Evolutionary conservation across 345 rosid genomes (phyloP), one percentile per base, ranked within the genome.

Genomic region (Populus pruinosa): DNA sequence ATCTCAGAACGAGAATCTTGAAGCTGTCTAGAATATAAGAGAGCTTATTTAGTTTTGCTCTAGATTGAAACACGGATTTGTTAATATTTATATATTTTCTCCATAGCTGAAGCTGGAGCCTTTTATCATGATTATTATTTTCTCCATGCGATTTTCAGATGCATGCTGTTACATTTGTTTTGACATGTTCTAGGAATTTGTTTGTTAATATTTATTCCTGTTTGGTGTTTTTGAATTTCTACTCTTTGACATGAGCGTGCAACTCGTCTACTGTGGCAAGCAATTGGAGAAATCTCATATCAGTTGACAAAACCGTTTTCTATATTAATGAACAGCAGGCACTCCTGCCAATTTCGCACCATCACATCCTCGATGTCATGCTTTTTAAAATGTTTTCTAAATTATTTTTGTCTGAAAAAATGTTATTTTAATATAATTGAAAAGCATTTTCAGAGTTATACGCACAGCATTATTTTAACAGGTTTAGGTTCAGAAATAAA

Each of bases 1-100:
- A 86, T 92, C 83, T 93, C 98, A 5, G 73, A 89, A 78, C 87
- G 87, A 59, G 81, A 89, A 71, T 88, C 89, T 21, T 87, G 80
- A 80, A 81, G 79, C 33, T 76, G 4, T 8, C 66, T 73, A 55
- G 78, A 77, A 82, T 76, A 70, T 79, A 35, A 41, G 68, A 73
- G 66, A 35, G 36, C 17, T 59, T 41, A 3, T 77, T 67, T 67
- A 73, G 83, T 36, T 73, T 81, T 82, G 62, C 39, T 27, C 71
- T 17, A 29, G 76, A 71, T 33, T n/a, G 66, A 73, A 80, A 64
- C 75, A 39, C 50, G 6, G 6, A 67, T 62, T 59, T 81, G 88
- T 85, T 70, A 75, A 81, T 87, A 83, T 76, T 41, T 35, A 21
- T 71, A 33, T 29, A 50, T n/a, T 77, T 72, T 78, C 41, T 71